These are phyloP conservation scores for Candida sanyaensis DNA, from an alignment of 1,139 yeast species.

Conservation along the genomic window DNA sequence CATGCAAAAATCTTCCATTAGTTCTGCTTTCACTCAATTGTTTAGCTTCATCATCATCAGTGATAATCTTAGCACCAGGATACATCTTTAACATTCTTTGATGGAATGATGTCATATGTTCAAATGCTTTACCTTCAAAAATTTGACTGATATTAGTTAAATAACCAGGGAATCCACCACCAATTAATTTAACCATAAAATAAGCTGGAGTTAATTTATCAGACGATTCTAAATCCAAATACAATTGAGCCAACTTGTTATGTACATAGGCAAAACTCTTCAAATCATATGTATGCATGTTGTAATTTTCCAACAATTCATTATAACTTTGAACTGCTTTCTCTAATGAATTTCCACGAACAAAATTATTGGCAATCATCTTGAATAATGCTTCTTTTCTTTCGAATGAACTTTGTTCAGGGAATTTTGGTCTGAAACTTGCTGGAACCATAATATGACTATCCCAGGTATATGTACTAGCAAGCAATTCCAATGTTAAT, in stretches of 20 bases:
- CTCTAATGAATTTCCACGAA: conserved; percentile 73
- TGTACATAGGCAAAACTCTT: conserved; percentile 76
- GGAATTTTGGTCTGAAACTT: conserved; percentile 68
- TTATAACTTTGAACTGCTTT: conserved; percentile 78
- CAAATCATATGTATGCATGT: conserved; percentile 72
- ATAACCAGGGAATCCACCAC: conserved; percentile 81
- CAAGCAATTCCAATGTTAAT: conserved; percentile 72
- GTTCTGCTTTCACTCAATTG: conserved; percentile 43
- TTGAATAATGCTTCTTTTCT: conserved; percentile 75
- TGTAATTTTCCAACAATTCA: conserved; percentile 76
- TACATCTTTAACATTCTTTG: conserved; percentile 72
- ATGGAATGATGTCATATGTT: conserved; percentile 82
- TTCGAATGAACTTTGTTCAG: conserved; percentile 78
- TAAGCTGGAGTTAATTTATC: conserved; percentile 78
- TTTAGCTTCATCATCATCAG: conserved; percentile 65
- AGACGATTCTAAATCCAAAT: conserved; percentile 65
- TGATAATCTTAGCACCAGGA: conserved; percentile 79
- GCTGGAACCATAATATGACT: conserved; percentile 58
- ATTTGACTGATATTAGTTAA: conserved; percentile 76
- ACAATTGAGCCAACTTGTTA: conserved; percentile 65
- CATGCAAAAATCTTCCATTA: conserved; percentile 74
- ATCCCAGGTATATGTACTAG: conserved; percentile 78
- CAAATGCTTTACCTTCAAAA: conserved; percentile 86
- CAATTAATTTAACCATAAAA: conserved; percentile 79
- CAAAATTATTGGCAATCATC: conserved; percentile 70